Conservation (phyloP, 2,329 filamentous ascomycete species). For the Fusarium sp. region DNA sequence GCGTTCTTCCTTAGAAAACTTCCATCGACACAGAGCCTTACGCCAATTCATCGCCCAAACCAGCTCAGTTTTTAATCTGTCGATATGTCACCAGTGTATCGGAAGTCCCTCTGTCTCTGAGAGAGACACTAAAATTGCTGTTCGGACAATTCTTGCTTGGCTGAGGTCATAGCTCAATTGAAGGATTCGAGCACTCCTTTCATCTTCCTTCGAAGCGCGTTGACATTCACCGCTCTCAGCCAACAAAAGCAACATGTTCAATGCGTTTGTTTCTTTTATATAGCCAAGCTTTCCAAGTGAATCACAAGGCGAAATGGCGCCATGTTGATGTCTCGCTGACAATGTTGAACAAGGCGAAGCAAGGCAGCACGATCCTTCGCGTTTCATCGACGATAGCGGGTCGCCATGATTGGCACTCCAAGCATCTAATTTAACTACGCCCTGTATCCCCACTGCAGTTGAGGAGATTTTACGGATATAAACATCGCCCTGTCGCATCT, state of each 20-base stretch:
- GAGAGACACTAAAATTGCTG: background rate
- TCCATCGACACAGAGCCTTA: background rate
- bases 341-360: background rate
- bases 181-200: background rate
- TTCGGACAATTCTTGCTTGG: background rate
- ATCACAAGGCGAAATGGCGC: background rate
- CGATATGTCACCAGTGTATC: background rate
- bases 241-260: background rate
- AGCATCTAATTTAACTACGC: background rate
- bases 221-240: background rate
- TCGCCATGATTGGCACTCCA: background rate
- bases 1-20: no score
- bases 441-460: background rate
- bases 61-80: no score
- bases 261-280: background rate
- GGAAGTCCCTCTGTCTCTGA: no score
- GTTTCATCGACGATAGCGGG: conserved; percentile 3
- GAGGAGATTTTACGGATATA: background rate
- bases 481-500: background rate
- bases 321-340: background rate
- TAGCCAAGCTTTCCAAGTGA: background rate
- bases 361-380: conserved; percentile 11
- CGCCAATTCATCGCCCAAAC: background rate
- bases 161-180: background rate
- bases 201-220: background rate